Base-by-base conservation (phyloP, 2,329 filamentous ascomycete genomes). In the Diatrype stigma region DNA sequence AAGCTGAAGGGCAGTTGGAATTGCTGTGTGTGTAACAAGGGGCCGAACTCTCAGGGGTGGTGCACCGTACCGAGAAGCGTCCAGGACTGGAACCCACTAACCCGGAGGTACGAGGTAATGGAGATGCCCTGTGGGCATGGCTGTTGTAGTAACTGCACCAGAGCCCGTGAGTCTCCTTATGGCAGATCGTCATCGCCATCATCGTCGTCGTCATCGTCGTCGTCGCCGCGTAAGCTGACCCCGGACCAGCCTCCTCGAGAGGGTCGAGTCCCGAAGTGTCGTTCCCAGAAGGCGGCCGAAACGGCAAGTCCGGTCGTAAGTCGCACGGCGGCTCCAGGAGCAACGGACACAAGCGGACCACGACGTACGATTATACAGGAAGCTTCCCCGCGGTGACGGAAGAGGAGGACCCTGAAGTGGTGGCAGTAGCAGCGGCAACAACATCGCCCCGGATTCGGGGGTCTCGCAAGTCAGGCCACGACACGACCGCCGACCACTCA, bases 31-130 rank as follows among this genome's bases (percentile, higher is more conserved):
- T 82, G 79, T 57, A 67, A 72, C 2, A 69, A 75, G 37, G 76
- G 76, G 0, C 75, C 77, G 17, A 81, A 82, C 59, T 72, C 64
- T 1, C 67, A 71, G 52, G 79, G 78, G 6, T 82, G 78, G 78
- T 82, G 79, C 60, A 71, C 68, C 10, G 72, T 71, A 55, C 63
- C 67, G 12, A 64, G 63, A 45, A 53, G 49, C 16, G 52, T 50
- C 46, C 48, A 59, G 51, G 55, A 60, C 23, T 60, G 56, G 54
- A 64, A 65, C 38, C 59, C 58, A 16, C 47, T 58, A 22, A 63
- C 57, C 23, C 47, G 56, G 19, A 53, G 62, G 11, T 56, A 64
- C 19, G 72, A 75, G 49, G 60, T 67, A 19, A 62, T 71, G 45
- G 67, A 74, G 49, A 65, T 65, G 23, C 68, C 70, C 2, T 82